Conservation (phyloP, 2,329 filamentous ascomycete species). For the Sporothrix pallida region DNA sequence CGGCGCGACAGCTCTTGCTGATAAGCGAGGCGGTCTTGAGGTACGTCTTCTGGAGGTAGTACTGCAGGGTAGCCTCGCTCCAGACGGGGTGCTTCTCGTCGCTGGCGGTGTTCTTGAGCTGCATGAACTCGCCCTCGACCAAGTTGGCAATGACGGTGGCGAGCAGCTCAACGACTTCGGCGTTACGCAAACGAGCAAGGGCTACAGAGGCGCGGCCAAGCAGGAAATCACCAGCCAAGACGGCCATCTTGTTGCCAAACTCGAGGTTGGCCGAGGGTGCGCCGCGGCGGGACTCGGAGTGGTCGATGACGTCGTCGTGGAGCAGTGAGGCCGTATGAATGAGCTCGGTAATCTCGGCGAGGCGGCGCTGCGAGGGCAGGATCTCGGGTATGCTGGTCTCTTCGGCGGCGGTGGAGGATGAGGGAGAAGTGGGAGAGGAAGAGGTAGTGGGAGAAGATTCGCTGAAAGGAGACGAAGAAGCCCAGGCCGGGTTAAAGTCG, state of each 20-base stretch:
- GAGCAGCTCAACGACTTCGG: conserved; percentile 91
- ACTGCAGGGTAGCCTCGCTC: conserved; percentile 86
- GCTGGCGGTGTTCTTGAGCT: conserved; percentile 91
- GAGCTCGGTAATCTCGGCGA: conserved; percentile 95
- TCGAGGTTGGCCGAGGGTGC: conserved; percentile 88
- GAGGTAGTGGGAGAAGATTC: background rate
- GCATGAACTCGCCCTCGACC: conserved; percentile 99
- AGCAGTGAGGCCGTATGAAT: conserved; percentile 96
- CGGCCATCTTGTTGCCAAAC: conserved; percentile 99
- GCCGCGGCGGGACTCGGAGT: conserved; percentile 82
- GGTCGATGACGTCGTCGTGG: conserved; percentile 98
- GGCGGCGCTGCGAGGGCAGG: conserved; percentile 86
- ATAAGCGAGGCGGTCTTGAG: conserved; percentile 96
- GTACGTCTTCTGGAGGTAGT: conserved; percentile 98
- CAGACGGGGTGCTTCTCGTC: conserved; percentile 85
- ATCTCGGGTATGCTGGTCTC: conserved; percentile 66
- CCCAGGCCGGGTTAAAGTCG: conserved; percentile 77
- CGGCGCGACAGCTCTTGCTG: conserved; percentile 90
- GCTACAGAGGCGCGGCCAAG: conserved; percentile 92
- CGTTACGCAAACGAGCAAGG: conserved; percentile 84
- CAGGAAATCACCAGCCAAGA: conserved; percentile 95
- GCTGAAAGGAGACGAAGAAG: conserved; percentile 18
- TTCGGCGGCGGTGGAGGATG: conserved; percentile 40
- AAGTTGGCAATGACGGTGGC: conserved; percentile 97
- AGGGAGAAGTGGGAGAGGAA: conserved; percentile 39